Evolutionary conservation across 768 basidiomycete species (phyloP).

Genomic region (Suillus paluster): DNA sequence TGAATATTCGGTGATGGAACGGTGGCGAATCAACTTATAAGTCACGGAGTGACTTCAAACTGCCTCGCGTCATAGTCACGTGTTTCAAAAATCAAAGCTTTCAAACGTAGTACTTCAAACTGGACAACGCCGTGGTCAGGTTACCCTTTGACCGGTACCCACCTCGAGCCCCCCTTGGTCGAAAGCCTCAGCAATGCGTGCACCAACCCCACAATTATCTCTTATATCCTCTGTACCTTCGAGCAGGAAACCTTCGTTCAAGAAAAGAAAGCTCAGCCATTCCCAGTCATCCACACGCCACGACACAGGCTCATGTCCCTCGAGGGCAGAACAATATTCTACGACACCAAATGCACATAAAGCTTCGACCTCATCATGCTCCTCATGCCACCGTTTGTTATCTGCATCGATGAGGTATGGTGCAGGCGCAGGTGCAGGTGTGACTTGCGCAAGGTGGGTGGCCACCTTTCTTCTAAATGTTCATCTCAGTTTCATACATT

Average conservation of each 20-base stretch:
- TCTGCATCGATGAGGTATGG: conserved; percentile 23
- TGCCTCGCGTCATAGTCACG: conserved; percentile 30
- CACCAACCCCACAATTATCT: conserved; percentile 18
- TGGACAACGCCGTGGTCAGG: background rate
- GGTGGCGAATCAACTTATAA: background rate
- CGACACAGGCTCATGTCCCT: conserved; percentile 3
- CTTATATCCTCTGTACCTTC: conserved; percentile 12
- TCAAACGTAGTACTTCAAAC: conserved; percentile 5
- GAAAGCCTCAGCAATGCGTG: conserved; percentile 20
- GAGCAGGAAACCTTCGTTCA: conserved; percentile 22
- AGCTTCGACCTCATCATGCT: conserved; percentile 27
- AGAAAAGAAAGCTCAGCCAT: conserved; percentile 30
- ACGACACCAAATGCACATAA: conserved; percentile 18
- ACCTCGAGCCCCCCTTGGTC: background rate
- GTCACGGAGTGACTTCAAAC: background rate
- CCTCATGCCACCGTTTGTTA: conserved; percentile 34
- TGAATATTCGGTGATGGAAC: background rate
- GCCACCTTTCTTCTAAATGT: background rate
- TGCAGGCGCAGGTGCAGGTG: conserved; percentile 10
- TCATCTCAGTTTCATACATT: background rate
- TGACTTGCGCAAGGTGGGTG: conserved; percentile 26
- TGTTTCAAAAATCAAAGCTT: conserved; percentile 28
- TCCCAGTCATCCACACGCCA: conserved; percentile 7
- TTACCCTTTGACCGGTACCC: conserved; percentile 4
- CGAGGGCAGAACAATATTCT: conserved; percentile 17